phyloP scores from a whole-genome alignment of 225 moss, liverwort and hornwort species.

The Ulota crispa region DNA sequence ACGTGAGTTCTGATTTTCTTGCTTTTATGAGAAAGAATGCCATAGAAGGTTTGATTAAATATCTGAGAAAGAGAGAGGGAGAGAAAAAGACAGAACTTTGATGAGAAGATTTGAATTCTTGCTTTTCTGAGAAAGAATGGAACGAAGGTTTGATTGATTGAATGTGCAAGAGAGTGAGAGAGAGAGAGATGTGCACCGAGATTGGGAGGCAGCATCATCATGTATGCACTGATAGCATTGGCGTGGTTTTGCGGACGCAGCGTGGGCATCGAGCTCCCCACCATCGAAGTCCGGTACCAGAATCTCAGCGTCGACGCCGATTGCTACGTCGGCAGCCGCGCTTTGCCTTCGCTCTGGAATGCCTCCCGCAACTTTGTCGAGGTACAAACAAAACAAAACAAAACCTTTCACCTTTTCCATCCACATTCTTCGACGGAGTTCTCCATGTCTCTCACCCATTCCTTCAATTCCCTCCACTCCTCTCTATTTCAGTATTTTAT shows the following conservation, averaged over 20 bases:
- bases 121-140: neutral
- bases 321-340: slow-evolving; percentile 54
- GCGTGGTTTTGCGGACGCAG: slow-evolving; percentile 58
- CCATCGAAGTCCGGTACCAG: slow-evolving; percentile 58
- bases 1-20: no score
- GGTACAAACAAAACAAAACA: neutral
- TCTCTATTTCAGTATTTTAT: neutral
- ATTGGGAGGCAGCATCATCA: neutral
- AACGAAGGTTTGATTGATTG: neutral
- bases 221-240: slow-evolving; percentile 51
- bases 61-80: no score
- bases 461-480: neutral
- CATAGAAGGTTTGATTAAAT: no score
- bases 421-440: no score
- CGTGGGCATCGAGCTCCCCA: slow-evolving; percentile 64
- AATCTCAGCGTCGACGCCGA: slow-evolving; percentile 51
- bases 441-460: no score
- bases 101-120: neutral
- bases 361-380: slow-evolving; percentile 52
- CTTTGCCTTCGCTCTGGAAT: slow-evolving; percentile 59
- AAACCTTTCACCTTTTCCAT: no score
- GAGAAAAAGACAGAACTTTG: no score
- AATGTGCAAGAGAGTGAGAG: no score
- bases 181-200: no score
- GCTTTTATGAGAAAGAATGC: no score